Base-by-base conservation (phyloP, 192 early-diverging fungal genomes). In the Paraglomus occultum region DNA sequence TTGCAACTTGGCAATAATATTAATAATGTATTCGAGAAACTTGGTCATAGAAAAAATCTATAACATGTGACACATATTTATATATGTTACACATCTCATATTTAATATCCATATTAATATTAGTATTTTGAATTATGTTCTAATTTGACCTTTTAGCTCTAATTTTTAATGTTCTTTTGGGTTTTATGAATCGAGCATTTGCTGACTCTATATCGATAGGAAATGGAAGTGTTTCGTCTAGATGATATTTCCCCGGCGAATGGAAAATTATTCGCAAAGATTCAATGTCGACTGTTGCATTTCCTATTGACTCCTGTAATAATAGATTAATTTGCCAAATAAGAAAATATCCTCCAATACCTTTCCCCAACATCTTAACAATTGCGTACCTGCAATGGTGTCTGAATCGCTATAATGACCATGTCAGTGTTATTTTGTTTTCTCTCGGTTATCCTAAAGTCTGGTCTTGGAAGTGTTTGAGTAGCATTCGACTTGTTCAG, bases 101-200 rank as follows among this genome's bases (percentile, higher is more conserved):
- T 1, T 31, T 31, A 31, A 31, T 31, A 1, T 31, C 31, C 31
- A 31, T 31, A 31, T n/a, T n/a, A n/a, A n/a, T n/a, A 31, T 31
- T 31, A 31, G 31, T 31, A 31, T n/a, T n/a, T n/a, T n/a, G n/a
- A n/a, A n/a, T n/a, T n/a, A n/a, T 57, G 38, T 20, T 3, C 20
- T 10, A 18, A 20, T 22, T 57, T 57, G 12, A 8, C 12, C 51
- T 66, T 31, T 31, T 18, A 40, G 38, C 48, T 66, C 38, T 66
- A 3, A 66, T 20, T 17, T 51, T 38, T 51, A 66, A 51, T 66
- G 38, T 51, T 40, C 51, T 66, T 20, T 66, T 66, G 0, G 49
- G 15, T 40, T 38, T 66, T 40, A 66, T 51, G 42, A 66, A 66
- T 66, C 20, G 49, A 14, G 64, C 64, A 38, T 23, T 51, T n/a